These are phyloP conservation scores for Microcos paniculata DNA, from an alignment of 345 rosid species.

Conservation along the genomic window DNA sequence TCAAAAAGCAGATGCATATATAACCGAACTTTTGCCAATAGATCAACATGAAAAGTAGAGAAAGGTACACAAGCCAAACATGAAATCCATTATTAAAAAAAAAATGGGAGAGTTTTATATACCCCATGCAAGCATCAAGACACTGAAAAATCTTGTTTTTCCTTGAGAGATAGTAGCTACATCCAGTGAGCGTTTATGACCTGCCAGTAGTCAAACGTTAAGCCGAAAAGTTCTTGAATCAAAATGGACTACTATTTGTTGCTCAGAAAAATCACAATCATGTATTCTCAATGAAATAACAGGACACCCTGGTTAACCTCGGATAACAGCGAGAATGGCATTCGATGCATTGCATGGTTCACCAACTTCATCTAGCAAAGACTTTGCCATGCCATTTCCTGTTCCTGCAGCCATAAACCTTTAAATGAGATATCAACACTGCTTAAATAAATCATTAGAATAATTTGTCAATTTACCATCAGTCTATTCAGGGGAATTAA, in stretches of 20 bases:
- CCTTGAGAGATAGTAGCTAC: constrained; percentile 84
- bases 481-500: neutral
- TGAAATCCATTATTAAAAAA: constrained; percentile 4
- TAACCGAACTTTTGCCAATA: constrained; percentile 3
- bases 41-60: constrained; percentile 10
- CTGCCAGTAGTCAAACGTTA: constrained; percentile 38
- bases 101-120: constrained; percentile 16
- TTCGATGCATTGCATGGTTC: constrained; percentile 59
- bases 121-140: constrained; percentile 99
- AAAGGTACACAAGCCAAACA: neutral
- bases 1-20: constrained; percentile 7
- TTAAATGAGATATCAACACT: neutral
- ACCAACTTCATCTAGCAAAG: constrained; percentile 74
- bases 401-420: constrained; percentile 55
- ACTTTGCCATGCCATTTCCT: constrained; percentile 92
- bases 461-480: neutral
- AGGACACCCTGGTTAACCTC: constrained; percentile 50
- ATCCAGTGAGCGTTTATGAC: constrained; percentile 70
- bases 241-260: neutral
- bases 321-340: constrained; percentile 73
- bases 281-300: neutral
- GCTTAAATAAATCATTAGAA: neutral
- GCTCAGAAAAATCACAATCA: neutral
- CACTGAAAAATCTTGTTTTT: constrained; percentile 63
- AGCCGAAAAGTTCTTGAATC: constrained; percentile 1